Conservation (phyloP, 768 basidiomycete genomes). For the Amanita phalloides region DNA sequence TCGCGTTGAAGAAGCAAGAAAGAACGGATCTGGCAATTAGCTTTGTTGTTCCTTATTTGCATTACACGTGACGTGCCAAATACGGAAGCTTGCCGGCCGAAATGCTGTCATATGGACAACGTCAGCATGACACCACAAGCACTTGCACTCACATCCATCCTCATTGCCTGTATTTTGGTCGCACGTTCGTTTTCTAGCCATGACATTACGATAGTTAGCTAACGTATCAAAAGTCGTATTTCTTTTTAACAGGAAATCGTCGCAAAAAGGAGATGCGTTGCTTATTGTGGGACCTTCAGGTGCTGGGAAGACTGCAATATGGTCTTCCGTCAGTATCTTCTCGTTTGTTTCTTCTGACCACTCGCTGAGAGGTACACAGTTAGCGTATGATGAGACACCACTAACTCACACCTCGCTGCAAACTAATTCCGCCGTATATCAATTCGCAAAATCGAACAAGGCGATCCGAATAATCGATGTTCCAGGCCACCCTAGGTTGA, state of each 20-base stretch:
- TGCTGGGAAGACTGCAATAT: slow-evolving; percentile 72
- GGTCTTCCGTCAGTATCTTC: slow-evolving; percentile 46
- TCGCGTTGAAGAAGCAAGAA: slow-evolving; percentile 28
- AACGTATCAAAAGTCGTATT: slow-evolving; percentile 25
- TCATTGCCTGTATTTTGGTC: slow-evolving; percentile 30
- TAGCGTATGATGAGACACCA: slow-evolving; percentile 51
- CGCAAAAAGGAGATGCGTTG: slow-evolving; percentile 45
- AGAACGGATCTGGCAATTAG: background rate
- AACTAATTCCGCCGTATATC: slow-evolving; percentile 43
- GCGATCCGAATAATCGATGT: slow-evolving; percentile 55
- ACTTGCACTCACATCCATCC: slow-evolving; percentile 30
- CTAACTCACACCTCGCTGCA: slow-evolving; percentile 75
- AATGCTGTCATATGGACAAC: background rate
- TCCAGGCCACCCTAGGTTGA: slow-evolving; percentile 77
- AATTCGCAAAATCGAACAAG: slow-evolving; percentile 30
- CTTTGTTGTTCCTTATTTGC: background rate
- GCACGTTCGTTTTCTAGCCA: slow-evolving; percentile 1
- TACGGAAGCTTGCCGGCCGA: background rate
- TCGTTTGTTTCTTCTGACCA: background rate
- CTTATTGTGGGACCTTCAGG: slow-evolving; percentile 69
- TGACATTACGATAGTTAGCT: background rate
- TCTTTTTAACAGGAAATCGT: slow-evolving; percentile 32
- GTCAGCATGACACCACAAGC: slow-evolving; percentile 25
- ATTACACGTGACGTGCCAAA: background rate
- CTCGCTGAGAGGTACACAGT: slow-evolving; percentile 25